Evolutionary conservation across 176 grass and related monocot species (phyloP).

Genomic region (Sorghum bicolor): DNA sequence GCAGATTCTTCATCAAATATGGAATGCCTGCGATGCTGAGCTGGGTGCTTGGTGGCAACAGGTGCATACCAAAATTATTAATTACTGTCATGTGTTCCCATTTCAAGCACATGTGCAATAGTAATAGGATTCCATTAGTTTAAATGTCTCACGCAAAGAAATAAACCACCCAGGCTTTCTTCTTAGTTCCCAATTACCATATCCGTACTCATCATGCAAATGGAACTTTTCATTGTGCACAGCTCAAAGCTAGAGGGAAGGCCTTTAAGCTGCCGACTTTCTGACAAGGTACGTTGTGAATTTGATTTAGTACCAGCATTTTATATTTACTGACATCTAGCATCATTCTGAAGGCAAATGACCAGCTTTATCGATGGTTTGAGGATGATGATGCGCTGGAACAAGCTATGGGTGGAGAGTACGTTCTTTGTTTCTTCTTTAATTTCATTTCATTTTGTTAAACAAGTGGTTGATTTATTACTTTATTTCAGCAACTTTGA

Average conservation of each 20-base stretch:
- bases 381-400: slow-evolving; percentile 94
- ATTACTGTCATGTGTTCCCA: not conserved
- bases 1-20: slow-evolving; percentile 83
- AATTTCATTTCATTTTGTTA: slow-evolving; percentile 10
- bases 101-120: not conserved
- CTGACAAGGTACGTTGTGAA: slow-evolving; percentile 71
- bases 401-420: slow-evolving; percentile 92
- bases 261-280: slow-evolving; percentile 76
- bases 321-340: slow-evolving; percentile 38
- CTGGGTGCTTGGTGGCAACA: slow-evolving; percentile 95
- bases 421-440: slow-evolving; percentile 32
- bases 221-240: slow-evolving; percentile 26
- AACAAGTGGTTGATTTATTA: not conserved
- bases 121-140: not conserved
- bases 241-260: slow-evolving; percentile 89
- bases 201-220: slow-evolving; percentile 18
- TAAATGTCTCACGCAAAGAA: not conserved
- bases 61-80: slow-evolving; percentile 44
- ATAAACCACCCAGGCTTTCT: not conserved
- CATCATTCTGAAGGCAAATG: slow-evolving; percentile 60
- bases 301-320: not conserved
- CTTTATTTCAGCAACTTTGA: slow-evolving; percentile 1
- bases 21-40: slow-evolving; percentile 91
- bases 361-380: slow-evolving; percentile 85
- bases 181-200: not conserved